Percentiles rank a stretch among this genome's conserved stretches.
These are phyloP conservation scores for Ophiorrhiza pumila DNA, from an alignment of 257 asterid genomes.

Conservation along the genomic window DNA sequence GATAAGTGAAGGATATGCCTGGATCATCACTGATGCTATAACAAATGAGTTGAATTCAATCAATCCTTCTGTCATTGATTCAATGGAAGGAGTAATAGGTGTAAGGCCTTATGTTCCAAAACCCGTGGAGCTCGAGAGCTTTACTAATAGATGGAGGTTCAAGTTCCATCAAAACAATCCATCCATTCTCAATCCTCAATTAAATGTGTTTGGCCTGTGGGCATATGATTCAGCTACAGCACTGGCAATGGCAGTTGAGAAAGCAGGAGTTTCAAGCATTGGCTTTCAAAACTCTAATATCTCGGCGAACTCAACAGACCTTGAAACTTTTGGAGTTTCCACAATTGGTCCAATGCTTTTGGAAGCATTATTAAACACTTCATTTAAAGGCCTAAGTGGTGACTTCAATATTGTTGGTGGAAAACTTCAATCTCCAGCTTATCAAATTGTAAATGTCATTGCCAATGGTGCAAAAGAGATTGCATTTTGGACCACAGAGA, in stretches of 20 bases:
- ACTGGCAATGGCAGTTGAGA: constrained; percentile 49
- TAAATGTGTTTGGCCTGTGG: constrained; percentile 41
- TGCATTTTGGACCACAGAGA: constrained; percentile 47
- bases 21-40: constrained; percentile 52
- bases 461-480: constrained; percentile 31
- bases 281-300: constrained; percentile 15
- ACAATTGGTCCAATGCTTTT: constrained; percentile 26
- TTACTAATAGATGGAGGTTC: constrained; percentile 31
- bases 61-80: constrained; percentile 24
- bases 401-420: constrained; percentile 34
- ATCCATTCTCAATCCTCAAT: constrained; percentile 16
- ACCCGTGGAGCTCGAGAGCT: constrained; percentile 25
- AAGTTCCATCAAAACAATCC: constrained; percentile 14
- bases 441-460: constrained; percentile 37
- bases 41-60: constrained; percentile 22
- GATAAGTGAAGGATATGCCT: constrained; percentile 44
- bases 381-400: constrained; percentile 44
- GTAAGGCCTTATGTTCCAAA: constrained; percentile 35
- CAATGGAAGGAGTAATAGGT: constrained; percentile 61
- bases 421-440: constrained; percentile 42
- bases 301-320: constrained; percentile 25
- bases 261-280: constrained; percentile 17
- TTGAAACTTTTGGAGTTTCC: constrained; percentile 25
- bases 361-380: constrained; percentile 22
- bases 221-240: constrained; percentile 51